These are phyloP conservation scores for Globisporangium abappressorium DNA, from an alignment of 352 stramenopile species.

Conservation along the genomic window DNA sequence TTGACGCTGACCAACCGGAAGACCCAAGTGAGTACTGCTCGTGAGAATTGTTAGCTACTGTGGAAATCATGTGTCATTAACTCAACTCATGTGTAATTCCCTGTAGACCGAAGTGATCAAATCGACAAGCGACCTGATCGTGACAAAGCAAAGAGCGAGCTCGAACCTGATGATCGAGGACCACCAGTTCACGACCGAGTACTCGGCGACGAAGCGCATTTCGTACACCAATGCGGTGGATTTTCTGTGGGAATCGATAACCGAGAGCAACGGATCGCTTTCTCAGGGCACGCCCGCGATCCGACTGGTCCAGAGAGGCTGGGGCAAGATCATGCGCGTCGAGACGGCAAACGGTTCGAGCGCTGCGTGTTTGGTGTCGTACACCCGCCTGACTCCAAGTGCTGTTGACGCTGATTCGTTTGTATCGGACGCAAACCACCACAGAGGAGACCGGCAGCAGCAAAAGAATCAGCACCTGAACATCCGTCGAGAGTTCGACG, in stretches of 20 bases:
- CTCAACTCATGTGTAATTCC: not conserved
- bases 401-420: constrained; percentile 10
- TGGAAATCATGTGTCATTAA: not conserved
- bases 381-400: constrained; percentile 27
- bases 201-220: constrained; percentile 29
- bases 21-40: constrained; percentile 11
- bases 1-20: constrained; percentile 25
- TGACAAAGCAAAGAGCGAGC: constrained; percentile 7
- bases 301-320: constrained; percentile 14
- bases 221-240: constrained; percentile 6
- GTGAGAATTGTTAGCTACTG: too few relatives aligned
- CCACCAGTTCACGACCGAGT: constrained; percentile 18
- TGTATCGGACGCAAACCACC: not conserved
- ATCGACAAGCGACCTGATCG: constrained; percentile 18
- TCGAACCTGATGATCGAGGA: constrained; percentile 2
- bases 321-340: constrained; percentile 3
- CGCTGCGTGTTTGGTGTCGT: constrained; percentile 18
- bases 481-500: not conserved
- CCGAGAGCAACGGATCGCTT: not conserved
- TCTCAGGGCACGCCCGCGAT: not conserved
- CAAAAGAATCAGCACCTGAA: not conserved
- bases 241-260: constrained; percentile 13
- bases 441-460: not conserved
- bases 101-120: constrained; percentile 17
- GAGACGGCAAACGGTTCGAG: not conserved